Evolutionary conservation across 2,329 filamentous ascomycete species (phyloP).

Genomic region (Dryadomyces quercivorus): DNA sequence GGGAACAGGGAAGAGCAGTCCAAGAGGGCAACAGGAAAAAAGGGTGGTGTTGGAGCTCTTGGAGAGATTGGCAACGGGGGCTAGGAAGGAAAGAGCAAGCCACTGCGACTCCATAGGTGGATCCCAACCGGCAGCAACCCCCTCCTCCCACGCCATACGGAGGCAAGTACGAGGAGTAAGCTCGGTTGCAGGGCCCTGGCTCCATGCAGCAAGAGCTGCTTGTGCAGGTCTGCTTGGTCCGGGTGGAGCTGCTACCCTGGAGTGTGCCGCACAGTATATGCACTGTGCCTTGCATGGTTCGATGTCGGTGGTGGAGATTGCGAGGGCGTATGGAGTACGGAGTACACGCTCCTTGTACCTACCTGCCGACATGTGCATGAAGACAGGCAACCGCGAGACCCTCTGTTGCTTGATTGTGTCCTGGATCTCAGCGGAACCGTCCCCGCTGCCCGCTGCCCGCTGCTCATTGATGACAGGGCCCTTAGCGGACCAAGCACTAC

Average conservation of each 20-base stretch:
- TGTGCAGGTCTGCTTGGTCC: not conserved
- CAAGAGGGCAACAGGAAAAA: slow-evolving; percentile 3
- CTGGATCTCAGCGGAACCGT: not conserved
- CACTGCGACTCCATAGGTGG: slow-evolving; percentile 10
- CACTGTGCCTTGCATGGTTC: not conserved
- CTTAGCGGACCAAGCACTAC: not conserved
- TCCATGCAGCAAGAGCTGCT: not conserved
- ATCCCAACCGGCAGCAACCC: slow-evolving; percentile 9
- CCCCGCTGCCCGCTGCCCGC: not conserved
- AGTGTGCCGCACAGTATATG: not conserved
- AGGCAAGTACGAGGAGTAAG: slow-evolving; percentile 8
- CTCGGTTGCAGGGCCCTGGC: slow-evolving; percentile 11
- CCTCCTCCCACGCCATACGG: slow-evolving; percentile 1
- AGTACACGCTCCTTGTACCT: too few species aligned
- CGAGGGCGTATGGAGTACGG: too few species aligned
- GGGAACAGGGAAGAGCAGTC: not conserved
- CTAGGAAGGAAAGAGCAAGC: slow-evolving; percentile 11
- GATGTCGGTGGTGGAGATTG: not conserved
- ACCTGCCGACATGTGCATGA: not conserved
- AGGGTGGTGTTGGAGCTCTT: not conserved
- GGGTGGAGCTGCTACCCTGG: not conserved
- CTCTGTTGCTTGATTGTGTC: not conserved
- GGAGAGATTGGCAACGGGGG: slow-evolving; percentile 12
- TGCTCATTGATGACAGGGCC: not conserved
- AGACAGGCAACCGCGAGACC: not conserved